Percentiles rank a stretch among this genome's conserved stretches.
phyloP scores from a whole-genome alignment of 192 early-diverging fungal genomes.

The Coemansia sp. region DNA sequence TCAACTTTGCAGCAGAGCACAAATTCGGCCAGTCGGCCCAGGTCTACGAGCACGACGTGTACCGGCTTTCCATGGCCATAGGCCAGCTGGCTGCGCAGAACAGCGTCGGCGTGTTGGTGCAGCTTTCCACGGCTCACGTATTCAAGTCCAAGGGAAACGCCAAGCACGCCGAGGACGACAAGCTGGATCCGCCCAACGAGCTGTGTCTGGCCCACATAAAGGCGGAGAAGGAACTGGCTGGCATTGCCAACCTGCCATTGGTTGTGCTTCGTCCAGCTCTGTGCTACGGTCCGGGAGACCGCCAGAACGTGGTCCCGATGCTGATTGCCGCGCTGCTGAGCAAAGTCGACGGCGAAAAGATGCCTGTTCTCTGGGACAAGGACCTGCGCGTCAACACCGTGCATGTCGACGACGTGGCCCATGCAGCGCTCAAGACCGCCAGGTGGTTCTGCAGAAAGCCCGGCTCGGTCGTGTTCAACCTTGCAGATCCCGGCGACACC shows the following conservation, averaged over 20 bases:
- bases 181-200: conserved; percentile 19
- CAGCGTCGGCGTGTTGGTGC: conserved; percentile 74
- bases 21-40: conserved; percentile 87
- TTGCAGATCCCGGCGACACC: conserved; percentile 85
- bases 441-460: conserved; percentile 33
- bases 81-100: conserved; percentile 82
- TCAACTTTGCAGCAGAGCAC: conserved; percentile 93
- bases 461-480: conserved; percentile 66
- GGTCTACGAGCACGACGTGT: conserved; percentile 58
- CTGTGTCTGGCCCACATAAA: conserved; percentile 22
- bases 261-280: conserved; percentile 86
- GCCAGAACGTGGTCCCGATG: conserved; percentile 72
- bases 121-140: conserved; percentile 90
- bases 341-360: conserved; percentile 74
- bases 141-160: conserved; percentile 46
- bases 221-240: conserved; percentile 29
- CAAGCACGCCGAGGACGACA: conserved; percentile 22
- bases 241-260: conserved; percentile 62
- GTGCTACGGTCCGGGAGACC: conserved; percentile 84
- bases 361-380: conserved; percentile 94
- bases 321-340: conserved; percentile 93
- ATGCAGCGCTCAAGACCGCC: conserved; percentile 63
- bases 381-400: conserved; percentile 93
- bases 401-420: conserved; percentile 82
- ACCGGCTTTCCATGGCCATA: conserved; percentile 69